Base-by-base conservation (phyloP, 2,329 filamentous ascomycete species). In the Gyromitra esculenta region DNA sequence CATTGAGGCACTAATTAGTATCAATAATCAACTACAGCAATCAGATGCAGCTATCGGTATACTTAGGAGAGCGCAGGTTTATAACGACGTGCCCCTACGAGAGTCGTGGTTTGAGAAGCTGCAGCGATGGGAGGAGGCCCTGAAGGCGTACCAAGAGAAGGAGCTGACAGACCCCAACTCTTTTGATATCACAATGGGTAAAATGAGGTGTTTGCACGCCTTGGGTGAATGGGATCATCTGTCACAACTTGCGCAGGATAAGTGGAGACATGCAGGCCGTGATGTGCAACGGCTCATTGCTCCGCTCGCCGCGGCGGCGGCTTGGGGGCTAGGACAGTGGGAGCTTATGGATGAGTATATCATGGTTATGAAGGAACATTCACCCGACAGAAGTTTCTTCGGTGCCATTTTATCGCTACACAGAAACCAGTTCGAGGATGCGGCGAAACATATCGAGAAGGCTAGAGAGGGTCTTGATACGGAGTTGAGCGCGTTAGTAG, bases 71-170 rank as follows among this genome's bases (percentile, higher is more conserved):
- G 96, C 96, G 7, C 96, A 99, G 83, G 89, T 93, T 56, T 99
- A 98, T 83, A 92, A 93, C 80, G 96, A 99, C 82, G 97, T 99
- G 39, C 93, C 97, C 82, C 87, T 99, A 64, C 93, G 97, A 76
- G 96, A 99, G 85, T 97, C 94, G 0, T 99, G 96, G 96, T 99
- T 97, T 80, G 96, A 99, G 84, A 98, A 97, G 85, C 86, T 99
- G 62, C 94, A 98, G 83, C 90, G 96, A 75, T 99, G 96, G 96
- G 96, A 99, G 79, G 96, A 99, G 84, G 96, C 96, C 1, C 86
- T 99, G 72, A 90, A 91, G 59, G 96, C 96, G 62, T 98, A 98
- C 82, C 92, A 96, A 81, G 91, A 93, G 82, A 91, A 95, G 57
- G 90, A 93, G 79, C 87, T 93, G 39, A 88, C 89, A 39, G 89